Conservation (phyloP, 2,329 filamentous ascomycete species). For the Cercospora sp. region DNA sequence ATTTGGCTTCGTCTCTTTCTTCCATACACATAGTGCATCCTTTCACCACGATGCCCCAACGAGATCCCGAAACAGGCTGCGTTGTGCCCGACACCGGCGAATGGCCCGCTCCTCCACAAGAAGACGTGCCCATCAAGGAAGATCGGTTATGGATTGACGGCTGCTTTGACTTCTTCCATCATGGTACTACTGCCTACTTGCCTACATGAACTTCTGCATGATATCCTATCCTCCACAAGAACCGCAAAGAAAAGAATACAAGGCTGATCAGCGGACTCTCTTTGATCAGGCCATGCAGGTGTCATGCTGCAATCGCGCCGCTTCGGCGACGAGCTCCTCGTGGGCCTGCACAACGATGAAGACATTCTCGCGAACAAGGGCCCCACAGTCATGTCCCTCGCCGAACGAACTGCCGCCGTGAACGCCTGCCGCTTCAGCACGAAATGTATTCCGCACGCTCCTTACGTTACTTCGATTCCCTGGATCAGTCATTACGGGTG, state of each 20-base stretch:
- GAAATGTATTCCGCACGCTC: constrained; percentile 76
- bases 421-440: constrained; percentile 96
- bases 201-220: neutral
- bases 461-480: constrained; percentile 88
- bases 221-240: neutral
- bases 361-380: constrained; percentile 96
- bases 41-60: constrained; percentile 22
- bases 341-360: constrained; percentile 94
- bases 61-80: constrained; percentile 38
- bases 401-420: constrained; percentile 87
- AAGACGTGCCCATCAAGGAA: constrained; percentile 58
- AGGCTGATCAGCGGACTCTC: constrained; percentile 22
- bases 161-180: constrained; percentile 99
- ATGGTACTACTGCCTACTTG: constrained; percentile 50
- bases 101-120: constrained; percentile 66
- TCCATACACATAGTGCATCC: neutral
- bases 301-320: constrained; percentile 95
- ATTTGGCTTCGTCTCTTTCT: neutral
- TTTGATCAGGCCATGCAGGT: constrained; percentile 69
- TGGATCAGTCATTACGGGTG: constrained; percentile 97
- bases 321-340: constrained; percentile 81
- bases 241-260: neutral
- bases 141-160: constrained; percentile 96
- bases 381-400: constrained; percentile 91
- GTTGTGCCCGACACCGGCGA: constrained; percentile 55